Percentiles rank a stretch among this genome's conserved stretches.
These are phyloP conservation scores for Rhododendron ferrugineum DNA, from an alignment of 148 eudicot species.

Conservation along the genomic window DNA sequence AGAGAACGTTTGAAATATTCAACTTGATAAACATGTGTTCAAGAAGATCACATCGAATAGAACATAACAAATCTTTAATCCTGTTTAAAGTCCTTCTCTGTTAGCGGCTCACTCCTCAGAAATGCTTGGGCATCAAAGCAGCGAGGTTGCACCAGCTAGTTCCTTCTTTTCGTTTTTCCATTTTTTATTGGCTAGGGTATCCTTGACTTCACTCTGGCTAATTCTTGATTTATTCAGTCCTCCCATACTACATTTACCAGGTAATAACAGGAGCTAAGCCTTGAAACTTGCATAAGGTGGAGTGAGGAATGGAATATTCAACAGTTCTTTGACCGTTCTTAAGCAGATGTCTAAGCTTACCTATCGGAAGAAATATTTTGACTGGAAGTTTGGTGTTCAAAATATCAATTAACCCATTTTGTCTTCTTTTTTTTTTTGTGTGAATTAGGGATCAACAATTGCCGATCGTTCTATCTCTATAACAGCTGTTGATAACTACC, in stretches of 20 bases:
- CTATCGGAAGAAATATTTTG: not conserved
- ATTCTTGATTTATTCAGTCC: not conserved
- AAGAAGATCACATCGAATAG: not conserved
- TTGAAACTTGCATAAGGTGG: not conserved
- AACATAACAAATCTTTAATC: not conserved
- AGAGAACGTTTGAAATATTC: not conserved
- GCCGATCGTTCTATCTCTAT: constrained; percentile 30
- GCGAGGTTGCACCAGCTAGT: not conserved
- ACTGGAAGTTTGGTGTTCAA: not conserved
- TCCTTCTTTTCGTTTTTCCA: not conserved
- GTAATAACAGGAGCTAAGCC: not conserved
- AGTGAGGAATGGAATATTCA: not conserved
- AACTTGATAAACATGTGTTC: not conserved
- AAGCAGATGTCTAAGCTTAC: not conserved
- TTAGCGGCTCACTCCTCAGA: not conserved
- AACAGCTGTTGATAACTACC: constrained; percentile 33
- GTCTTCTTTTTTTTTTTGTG: not conserved
- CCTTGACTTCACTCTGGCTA: not conserved
- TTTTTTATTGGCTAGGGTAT: not conserved
- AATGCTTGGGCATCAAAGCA: not conserved
- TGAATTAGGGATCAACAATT: constrained; percentile 32
- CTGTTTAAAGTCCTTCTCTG: no score
- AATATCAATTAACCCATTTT: not conserved
- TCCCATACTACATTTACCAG: not conserved
- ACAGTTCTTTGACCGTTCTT: not conserved